Conservation (phyloP, 768 basidiomycete species). For the Leccinum longicurvipes region DNA sequence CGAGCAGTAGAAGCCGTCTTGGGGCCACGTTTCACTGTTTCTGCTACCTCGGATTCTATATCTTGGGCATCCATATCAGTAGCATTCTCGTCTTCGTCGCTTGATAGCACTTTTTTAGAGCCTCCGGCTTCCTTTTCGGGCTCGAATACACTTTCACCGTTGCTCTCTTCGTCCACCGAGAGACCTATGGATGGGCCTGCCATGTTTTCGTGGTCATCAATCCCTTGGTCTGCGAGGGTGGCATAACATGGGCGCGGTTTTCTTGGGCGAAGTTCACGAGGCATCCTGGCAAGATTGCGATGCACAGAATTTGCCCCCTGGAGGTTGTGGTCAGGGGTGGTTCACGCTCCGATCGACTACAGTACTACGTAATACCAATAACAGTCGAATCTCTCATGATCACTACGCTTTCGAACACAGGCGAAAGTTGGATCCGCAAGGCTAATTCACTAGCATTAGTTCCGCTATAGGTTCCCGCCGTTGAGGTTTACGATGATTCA, state of each 20-base stretch:
- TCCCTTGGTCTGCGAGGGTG: constrained; percentile 31
- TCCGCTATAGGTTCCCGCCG: no score
- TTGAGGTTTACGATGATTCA: no score
- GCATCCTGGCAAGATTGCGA: constrained; percentile 35
- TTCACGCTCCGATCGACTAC: neutral
- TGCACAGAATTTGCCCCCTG: neutral
- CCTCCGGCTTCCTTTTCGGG: constrained; percentile 35
- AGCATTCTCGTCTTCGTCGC: constrained; percentile 32
- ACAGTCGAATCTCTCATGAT: no score
- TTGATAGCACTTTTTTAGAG: constrained; percentile 30
- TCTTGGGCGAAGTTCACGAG: constrained; percentile 54
- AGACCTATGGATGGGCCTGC: constrained; percentile 41
- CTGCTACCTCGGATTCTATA: constrained; percentile 14
- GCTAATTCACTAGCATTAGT: no score
- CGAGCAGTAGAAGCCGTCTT: constrained; percentile 5
- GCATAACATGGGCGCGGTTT: constrained; percentile 52
- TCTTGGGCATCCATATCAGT: constrained; percentile 17
- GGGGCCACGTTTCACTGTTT: constrained; percentile 8
- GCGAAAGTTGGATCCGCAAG: no score
- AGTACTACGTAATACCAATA: neutral
- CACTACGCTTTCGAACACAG: no score
- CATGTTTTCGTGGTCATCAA: constrained; percentile 29
- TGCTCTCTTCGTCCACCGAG: constrained; percentile 18
- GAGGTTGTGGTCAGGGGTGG: neutral
- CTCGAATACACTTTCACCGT: constrained; percentile 57